Percentiles rank a stretch among this genome's conserved stretches.
Conservation (phyloP, 1,284 basidiomycete genomes). For the Naganishia cerealis region DNA sequence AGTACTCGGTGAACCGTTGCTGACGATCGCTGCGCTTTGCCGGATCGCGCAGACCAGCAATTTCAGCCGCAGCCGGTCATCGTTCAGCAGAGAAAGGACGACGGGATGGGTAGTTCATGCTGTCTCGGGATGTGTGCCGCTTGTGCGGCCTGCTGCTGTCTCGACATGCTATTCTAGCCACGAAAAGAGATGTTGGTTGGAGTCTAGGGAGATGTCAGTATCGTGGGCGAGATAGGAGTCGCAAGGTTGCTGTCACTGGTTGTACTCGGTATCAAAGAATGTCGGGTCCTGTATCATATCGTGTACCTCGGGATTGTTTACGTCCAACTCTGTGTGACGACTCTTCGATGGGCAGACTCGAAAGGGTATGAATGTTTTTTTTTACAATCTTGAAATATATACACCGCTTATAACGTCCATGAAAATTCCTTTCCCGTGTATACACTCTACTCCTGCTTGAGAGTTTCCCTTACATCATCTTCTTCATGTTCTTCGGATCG, state of each 20-base stretch:
- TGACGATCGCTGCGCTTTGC: not conserved
- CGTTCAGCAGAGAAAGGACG: slow-evolving; percentile 13
- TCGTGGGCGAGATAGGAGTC: not conserved
- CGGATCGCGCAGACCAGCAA: slow-evolving; percentile 7
- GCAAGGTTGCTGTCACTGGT: not conserved
- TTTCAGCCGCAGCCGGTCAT: slow-evolving; percentile 27
- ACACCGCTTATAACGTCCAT: not conserved
- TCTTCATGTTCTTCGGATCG: slow-evolving; percentile 19
- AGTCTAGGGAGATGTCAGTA: not conserved
- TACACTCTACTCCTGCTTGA: not conserved
- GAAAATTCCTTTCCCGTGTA: not conserved
- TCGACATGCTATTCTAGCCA: slow-evolving; percentile 16
- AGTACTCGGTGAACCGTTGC: not conserved
- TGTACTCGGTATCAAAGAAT: not conserved
- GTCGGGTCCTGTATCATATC: not conserved
- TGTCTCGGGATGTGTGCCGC: slow-evolving; percentile 26
- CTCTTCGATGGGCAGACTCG: not conserved
- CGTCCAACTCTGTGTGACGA: not conserved
- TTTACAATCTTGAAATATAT: not conserved
- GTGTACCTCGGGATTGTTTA: not conserved
- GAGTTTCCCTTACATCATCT: not conserved
- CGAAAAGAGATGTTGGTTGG: not conserved
- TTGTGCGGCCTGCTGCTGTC: slow-evolving; percentile 24
- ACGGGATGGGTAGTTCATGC: slow-evolving; percentile 6
- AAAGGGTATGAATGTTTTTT: not conserved